phyloP scores from a whole-genome alignment of 83 land plant genomes.

The Thuja plicata region DNA sequence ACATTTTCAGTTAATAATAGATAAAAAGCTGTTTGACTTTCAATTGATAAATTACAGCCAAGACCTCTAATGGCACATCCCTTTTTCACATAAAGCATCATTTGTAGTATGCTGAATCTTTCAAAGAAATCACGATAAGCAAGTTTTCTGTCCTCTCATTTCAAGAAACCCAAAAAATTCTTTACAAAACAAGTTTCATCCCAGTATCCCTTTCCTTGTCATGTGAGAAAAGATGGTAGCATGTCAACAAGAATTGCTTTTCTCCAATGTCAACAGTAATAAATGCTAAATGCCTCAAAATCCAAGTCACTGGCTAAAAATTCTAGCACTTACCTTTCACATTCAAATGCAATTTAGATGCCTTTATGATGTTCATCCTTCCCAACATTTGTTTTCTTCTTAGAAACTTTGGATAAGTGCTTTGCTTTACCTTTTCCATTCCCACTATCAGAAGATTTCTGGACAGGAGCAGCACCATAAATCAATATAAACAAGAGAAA shows the following conservation, averaged over 20 bases:
- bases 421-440: background rate
- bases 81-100: background rate
- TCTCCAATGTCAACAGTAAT: background rate
- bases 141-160: background rate
- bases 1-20: no score
- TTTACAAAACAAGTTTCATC: background rate
- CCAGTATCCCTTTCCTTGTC: background rate
- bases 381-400: background rate
- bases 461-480: background rate
- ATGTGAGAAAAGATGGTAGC: slow-evolving; percentile 4
- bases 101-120: background rate
- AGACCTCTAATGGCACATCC: background rate
- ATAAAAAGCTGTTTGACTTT: no score
- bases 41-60: background rate
- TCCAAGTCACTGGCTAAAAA: slow-evolving; percentile 3
- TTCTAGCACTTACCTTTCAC: background rate
- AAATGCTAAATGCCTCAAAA: background rate
- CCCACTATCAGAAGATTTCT: background rate
- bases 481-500: background rate
- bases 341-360: background rate
- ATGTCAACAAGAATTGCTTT: background rate
- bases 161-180: background rate
- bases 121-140: background rate
- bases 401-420: slow-evolving; percentile 6
- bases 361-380: slow-evolving; percentile 5